phyloP scores from a whole-genome alignment of 306 rosid species.

The Trifolium pratense region DNA sequence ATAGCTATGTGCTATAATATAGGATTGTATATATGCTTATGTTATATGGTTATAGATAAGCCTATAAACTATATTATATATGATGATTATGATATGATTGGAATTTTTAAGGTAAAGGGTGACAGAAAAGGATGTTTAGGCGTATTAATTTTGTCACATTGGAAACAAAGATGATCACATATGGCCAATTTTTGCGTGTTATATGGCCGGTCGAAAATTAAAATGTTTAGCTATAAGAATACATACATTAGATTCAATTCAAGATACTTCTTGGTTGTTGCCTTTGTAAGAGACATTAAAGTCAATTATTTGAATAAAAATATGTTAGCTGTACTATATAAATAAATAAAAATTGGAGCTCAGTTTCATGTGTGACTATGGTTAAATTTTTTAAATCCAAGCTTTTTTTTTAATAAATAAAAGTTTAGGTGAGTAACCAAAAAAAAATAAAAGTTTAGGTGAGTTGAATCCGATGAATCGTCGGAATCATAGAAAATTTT shows the following conservation, averaged over 20 bases:
- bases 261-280: slow-evolving; percentile 5
- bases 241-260: slow-evolving; percentile 18
- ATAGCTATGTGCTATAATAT: slow-evolving; percentile 7
- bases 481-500: too few species aligned
- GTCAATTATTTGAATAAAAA: background rate
- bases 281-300: slow-evolving; percentile 11
- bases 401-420: background rate
- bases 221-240: background rate
- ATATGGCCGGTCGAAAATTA: slow-evolving; percentile 46
- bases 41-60: slow-evolving; percentile 4
- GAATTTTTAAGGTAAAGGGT: slow-evolving; percentile 34
- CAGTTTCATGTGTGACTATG: background rate
- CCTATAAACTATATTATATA: background rate
- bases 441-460: too few species aligned
- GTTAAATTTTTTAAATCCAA: background rate
- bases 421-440: too few species aligned
- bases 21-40: background rate
- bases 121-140: slow-evolving; percentile 19
- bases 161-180: slow-evolving; percentile 43
- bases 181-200: slow-evolving; percentile 24
- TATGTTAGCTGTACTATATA: background rate
- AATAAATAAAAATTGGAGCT: background rate
- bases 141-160: slow-evolving; percentile 31
- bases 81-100: background rate
- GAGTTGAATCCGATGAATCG: too few species aligned